Evolutionary conservation across 371 early-diverging fungal species (phyloP).

Genomic region (Spiromyces aspiralis): DNA sequence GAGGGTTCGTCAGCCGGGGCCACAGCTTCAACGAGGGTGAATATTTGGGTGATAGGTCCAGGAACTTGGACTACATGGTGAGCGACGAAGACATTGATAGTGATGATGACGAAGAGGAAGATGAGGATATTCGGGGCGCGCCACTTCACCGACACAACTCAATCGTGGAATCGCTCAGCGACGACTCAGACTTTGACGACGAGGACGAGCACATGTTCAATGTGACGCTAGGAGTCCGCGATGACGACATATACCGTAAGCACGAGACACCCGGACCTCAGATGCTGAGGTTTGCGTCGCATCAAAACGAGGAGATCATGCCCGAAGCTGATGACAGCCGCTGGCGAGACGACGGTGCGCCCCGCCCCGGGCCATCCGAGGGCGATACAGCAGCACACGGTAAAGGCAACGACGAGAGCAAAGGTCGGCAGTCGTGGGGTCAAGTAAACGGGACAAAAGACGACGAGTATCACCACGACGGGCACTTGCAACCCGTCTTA

Average conservation of each 20-base stretch:
- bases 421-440: background rate
- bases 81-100: background rate
- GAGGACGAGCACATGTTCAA: slow-evolving; percentile 1
- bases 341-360: slow-evolving; percentile 2
- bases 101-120: slow-evolving; percentile 5
- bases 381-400: background rate
- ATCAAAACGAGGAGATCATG: background rate
- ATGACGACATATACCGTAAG: background rate
- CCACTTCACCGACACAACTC: background rate
- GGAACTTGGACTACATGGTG: background rate
- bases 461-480: slow-evolving; percentile 14
- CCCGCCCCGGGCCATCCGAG: background rate
- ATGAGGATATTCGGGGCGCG: background rate
- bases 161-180: background rate
- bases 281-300: slow-evolving; percentile 11
- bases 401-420: background rate
- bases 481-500: background rate
- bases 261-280: slow-evolving; percentile 1
- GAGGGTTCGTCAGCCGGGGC: slow-evolving; percentile 3
- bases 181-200: background rate
- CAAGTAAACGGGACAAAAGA: too few relatives aligned
- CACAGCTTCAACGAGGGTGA: background rate
- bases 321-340: slow-evolving; percentile 12
- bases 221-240: background rate
- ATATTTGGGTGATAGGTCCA: background rate